phyloP scores from a whole-genome alignment of 1,139 yeast species.

The Meyerozyma sp. region DNA sequence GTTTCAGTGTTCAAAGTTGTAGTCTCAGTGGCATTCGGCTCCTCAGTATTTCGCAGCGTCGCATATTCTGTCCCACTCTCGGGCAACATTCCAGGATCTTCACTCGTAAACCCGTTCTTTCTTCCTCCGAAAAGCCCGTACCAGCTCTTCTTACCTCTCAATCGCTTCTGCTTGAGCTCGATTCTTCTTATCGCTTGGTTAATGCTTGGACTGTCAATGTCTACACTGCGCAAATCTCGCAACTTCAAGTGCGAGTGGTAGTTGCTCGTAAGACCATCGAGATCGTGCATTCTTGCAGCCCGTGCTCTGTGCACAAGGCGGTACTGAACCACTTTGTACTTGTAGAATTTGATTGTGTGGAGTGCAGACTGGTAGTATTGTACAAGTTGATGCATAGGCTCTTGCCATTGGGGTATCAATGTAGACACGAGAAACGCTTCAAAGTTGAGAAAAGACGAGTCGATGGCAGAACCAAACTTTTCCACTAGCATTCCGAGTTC shows the following conservation, averaged over 20 bases:
- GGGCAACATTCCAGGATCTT: slow-evolving; percentile 2
- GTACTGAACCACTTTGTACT: slow-evolving; percentile 40
- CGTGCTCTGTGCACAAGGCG: slow-evolving; percentile 37
- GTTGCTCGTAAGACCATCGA: slow-evolving; percentile 21
- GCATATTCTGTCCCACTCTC: too few species aligned
- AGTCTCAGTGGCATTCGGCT: too few species aligned
- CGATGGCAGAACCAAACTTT: slow-evolving; percentile 43
- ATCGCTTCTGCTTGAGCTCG: slow-evolving; percentile 20
- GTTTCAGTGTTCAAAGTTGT: slow-evolving; percentile 1
- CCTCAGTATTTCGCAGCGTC: too few species aligned
- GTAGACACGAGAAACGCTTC: slow-evolving; percentile 32
- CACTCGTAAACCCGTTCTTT: slow-evolving; percentile 3
- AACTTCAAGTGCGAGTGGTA: slow-evolving; percentile 13
- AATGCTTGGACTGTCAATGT: slow-evolving; percentile 36
- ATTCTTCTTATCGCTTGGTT: slow-evolving; percentile 30
- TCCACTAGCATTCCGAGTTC: slow-evolving; percentile 32
- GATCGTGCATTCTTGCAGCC: slow-evolving; percentile 36
- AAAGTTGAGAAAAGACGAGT: slow-evolving; percentile 34
- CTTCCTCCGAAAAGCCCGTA: slow-evolving; percentile 44
- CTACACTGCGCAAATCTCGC: slow-evolving; percentile 18
- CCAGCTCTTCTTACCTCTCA: slow-evolving; percentile 33
- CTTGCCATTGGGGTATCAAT: slow-evolving; percentile 43
- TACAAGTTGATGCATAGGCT: slow-evolving; percentile 37
- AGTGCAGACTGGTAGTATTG: slow-evolving; percentile 36
- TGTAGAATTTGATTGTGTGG: slow-evolving; percentile 39